Conservation (phyloP, 1,284 basidiomycete genomes). For the Heliocybe sulcata region DNA sequence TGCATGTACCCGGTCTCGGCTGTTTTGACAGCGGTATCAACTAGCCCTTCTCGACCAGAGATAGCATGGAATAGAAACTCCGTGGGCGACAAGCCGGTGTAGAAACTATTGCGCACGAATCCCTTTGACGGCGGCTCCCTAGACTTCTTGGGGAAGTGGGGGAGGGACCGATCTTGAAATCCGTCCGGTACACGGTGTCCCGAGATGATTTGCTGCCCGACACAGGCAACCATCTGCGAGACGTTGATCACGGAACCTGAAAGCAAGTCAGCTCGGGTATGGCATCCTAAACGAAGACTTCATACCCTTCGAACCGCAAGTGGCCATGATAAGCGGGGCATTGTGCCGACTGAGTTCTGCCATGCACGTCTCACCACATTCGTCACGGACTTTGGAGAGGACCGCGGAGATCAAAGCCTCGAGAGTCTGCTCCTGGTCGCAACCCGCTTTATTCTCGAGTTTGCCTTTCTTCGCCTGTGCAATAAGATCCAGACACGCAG, state of each 20-base stretch:
- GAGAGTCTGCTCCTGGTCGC: conserved; percentile 94
- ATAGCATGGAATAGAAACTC: conserved; percentile 99
- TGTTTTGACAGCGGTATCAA: conserved; percentile 99
- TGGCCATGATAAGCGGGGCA: conserved; percentile 98
- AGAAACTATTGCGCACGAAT: conserved; percentile 98
- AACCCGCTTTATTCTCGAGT: conserved; percentile 94
- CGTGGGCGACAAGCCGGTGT: conserved; percentile 88
- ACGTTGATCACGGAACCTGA: conserved; percentile 99
- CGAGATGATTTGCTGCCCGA: conserved; percentile 98
- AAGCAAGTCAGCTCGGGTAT: no score
- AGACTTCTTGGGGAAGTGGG: conserved; percentile 97
- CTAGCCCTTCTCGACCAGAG: conserved; percentile 96
- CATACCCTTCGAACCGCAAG: conserved; percentile 95
- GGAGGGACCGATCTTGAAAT: conserved; percentile 97
- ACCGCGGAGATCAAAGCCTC: conserved; percentile 94
- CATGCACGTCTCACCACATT: conserved; percentile 98
- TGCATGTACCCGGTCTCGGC: conserved; percentile 99
- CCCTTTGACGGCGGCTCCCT: conserved; percentile 97
- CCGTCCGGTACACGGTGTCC: conserved; percentile 98
- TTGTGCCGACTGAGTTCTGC: conserved; percentile 94
- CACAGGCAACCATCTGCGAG: conserved; percentile 99
- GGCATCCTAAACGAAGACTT: no score
- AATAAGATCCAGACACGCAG: conserved; percentile 84
- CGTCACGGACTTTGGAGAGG: conserved; percentile 91
- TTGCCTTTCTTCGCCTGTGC: conserved; percentile 87